These are phyloP conservation scores for Solanum medicagineum DNA, from an alignment of 257 asterid genomes.

Conservation along the genomic window DNA sequence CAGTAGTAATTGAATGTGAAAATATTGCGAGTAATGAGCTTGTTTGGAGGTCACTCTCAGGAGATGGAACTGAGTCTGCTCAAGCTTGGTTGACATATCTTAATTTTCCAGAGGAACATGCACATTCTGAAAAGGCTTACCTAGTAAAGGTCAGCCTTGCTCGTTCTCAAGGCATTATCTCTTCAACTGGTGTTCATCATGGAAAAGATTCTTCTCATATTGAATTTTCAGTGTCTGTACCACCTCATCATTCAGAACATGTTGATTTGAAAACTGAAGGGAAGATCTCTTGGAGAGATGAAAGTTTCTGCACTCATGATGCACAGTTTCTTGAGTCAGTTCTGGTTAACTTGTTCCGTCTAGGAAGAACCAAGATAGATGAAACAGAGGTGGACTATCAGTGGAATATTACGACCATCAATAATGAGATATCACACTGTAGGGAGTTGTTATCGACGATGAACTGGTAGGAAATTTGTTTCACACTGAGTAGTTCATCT, in stretches of 20 bases:
- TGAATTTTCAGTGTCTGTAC: constrained; percentile 33
- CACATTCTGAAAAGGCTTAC: constrained; percentile 24
- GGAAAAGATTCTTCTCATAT: constrained; percentile 24
- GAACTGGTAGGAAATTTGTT: constrained; percentile 45
- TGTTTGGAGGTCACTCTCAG: constrained; percentile 61
- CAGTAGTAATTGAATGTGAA: constrained; percentile 54
- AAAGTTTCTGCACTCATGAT: constrained; percentile 26
- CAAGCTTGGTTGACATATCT: constrained; percentile 60
- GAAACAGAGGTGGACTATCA: constrained; percentile 15
- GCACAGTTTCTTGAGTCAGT: constrained; percentile 22
- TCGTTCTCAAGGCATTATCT: constrained; percentile 40
- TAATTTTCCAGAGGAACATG: constrained; percentile 34
- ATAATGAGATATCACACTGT: constrained; percentile 56
- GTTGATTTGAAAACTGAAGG: constrained; percentile 15
- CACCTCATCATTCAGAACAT: constrained; percentile 22
- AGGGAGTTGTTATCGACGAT: constrained; percentile 56
- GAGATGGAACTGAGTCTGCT: constrained; percentile 33
- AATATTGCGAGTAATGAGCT: constrained; percentile 21
- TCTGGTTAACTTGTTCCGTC: constrained; percentile 22
- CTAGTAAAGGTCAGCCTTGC: constrained; percentile 50
- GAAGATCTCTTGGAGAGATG: constrained; percentile 55
- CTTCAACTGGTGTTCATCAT: constrained; percentile 40
- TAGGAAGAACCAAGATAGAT: constrained; percentile 26
- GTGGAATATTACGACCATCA: constrained; percentile 41
- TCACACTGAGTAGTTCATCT: neutral